A percentile compares a stretch with the other conserved stretches of the same genome.
These are phyloP conservation scores for Apiospora phragmitis DNA, from an alignment of 2,329 filamentous ascomycete genomes.

Conservation along the genomic window DNA sequence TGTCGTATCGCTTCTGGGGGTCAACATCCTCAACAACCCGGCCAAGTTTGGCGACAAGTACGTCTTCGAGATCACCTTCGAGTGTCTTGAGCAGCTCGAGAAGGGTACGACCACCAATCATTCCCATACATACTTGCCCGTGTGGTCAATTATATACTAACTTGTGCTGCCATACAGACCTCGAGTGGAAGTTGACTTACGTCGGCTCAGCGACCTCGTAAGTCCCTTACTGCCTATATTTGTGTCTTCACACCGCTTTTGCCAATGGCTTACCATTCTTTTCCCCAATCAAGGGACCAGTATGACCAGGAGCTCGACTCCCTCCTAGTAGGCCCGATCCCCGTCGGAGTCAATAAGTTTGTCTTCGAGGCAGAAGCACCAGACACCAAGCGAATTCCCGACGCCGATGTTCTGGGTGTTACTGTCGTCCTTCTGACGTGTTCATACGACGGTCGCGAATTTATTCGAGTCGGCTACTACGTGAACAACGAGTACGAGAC, in stretches of 20 bases:
- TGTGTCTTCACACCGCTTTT: constrained; percentile 15
- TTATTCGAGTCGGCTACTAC: constrained; percentile 97
- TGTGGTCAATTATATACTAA: background rate
- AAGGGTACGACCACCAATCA: constrained; percentile 64
- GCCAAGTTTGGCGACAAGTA: constrained; percentile 91
- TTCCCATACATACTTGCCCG: background rate
- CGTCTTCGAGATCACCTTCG: constrained; percentile 97
- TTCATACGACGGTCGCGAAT: constrained; percentile 94
- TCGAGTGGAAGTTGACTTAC: constrained; percentile 99
- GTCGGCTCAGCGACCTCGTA: constrained; percentile 97
- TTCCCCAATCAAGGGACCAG: constrained; percentile 66
- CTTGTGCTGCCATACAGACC: constrained; percentile 60
- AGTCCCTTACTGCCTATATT: constrained; percentile 37
- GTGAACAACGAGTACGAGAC: constrained; percentile 99
- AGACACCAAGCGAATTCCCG: constrained; percentile 85
- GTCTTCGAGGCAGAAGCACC: constrained; percentile 94
- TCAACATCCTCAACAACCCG: constrained; percentile 96
- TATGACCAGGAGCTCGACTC: constrained; percentile 98
- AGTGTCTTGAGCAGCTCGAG: constrained; percentile 91
- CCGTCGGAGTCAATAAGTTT: constrained; percentile 97
- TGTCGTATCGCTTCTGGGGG: constrained; percentile 91
- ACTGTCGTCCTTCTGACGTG: constrained; percentile 96
- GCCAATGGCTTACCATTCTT: constrained; percentile 22
- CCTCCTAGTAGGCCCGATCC: constrained; percentile 94
- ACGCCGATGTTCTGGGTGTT: constrained; percentile 93